These are phyloP conservation scores for Pseudozyma hubeiensis DNA, from an alignment of 1,284 basidiomycete species.

Conservation along the genomic window DNA sequence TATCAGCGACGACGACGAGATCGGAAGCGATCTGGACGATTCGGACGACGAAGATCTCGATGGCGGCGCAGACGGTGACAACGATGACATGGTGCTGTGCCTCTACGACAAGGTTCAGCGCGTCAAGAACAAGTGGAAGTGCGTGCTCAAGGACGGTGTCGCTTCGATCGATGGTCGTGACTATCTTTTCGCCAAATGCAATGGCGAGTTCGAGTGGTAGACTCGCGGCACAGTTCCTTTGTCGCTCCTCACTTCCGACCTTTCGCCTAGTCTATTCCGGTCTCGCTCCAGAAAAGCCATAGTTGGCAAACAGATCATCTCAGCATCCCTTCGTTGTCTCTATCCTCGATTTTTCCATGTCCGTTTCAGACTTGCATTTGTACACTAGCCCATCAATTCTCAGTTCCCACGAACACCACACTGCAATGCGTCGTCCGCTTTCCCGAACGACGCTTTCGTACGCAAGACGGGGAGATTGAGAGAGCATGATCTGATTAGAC, in stretches of 20 bases:
- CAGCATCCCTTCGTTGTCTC: conserved; percentile 7
- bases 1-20: conserved; percentile 78
- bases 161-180: conserved; percentile 96
- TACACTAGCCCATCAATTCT: conserved; percentile 28
- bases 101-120: conserved; percentile 99
- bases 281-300: neutral
- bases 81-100: conserved; percentile 91
- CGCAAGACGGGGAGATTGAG: neutral
- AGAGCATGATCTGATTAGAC: conserved; percentile 12
- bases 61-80: conserved; percentile 71
- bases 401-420: too few relatives aligned
- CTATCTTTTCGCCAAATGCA: conserved; percentile 97
- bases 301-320: neutral
- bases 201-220: conserved; percentile 64
- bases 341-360: neutral
- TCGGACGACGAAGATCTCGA: conserved; percentile 77
- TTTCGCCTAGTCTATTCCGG: neutral
- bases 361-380: conserved; percentile 24
- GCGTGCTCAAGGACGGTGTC: conserved; percentile 97
- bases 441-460: too few relatives aligned
- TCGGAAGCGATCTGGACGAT: conserved; percentile 96
- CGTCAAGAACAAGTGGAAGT: conserved; percentile 99
- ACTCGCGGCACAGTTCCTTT: neutral
- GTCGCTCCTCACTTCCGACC: neutral
- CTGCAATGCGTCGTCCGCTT: neutral